Percentiles rank a stretch among this genome's conserved stretches.
Conservation (phyloP, 129 eudicot species). For the Artemisia argyi region DNA sequence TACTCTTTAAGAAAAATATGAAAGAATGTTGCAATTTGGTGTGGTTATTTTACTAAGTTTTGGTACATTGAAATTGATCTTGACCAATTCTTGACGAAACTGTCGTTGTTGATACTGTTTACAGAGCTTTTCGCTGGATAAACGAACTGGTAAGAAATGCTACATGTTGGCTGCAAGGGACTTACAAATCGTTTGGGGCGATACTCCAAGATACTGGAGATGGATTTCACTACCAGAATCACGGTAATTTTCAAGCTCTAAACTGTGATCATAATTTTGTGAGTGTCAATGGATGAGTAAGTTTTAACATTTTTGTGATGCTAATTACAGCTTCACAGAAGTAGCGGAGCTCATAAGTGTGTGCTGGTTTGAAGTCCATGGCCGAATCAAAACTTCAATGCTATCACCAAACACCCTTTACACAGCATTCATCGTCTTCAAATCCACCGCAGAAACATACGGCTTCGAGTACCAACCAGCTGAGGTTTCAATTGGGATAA, state of each 20-base stretch:
- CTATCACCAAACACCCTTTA: constrained; percentile 62
- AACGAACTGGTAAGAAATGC: constrained; percentile 46
- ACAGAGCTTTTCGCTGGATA: constrained; percentile 51
- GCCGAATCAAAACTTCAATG: constrained; percentile 47
- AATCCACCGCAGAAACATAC: constrained; percentile 30
- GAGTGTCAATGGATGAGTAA: not conserved
- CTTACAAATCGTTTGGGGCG: constrained; percentile 42
- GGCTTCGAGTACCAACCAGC: constrained; percentile 53
- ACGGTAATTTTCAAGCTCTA: constrained; percentile 25
- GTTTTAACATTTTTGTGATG: not conserved
- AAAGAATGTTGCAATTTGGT: no score
- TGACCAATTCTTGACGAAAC: no score
- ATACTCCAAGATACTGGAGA: constrained; percentile 43
- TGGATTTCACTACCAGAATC: constrained; percentile 46
- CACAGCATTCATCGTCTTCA: constrained; percentile 70
- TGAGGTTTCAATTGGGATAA: constrained; percentile 48
- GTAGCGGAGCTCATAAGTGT: constrained; percentile 76
- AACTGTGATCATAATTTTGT: not conserved
- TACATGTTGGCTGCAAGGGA: constrained; percentile 49
- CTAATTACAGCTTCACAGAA: constrained; percentile 51
- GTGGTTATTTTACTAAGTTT: no score
- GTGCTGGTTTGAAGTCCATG: constrained; percentile 80
- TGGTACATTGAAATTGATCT: no score
- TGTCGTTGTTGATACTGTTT: not conserved
- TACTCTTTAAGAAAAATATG: no score